These are phyloP conservation scores for Nepenthes alata DNA, from an alignment of 179 eudicot genomes.

Conservation along the genomic window DNA sequence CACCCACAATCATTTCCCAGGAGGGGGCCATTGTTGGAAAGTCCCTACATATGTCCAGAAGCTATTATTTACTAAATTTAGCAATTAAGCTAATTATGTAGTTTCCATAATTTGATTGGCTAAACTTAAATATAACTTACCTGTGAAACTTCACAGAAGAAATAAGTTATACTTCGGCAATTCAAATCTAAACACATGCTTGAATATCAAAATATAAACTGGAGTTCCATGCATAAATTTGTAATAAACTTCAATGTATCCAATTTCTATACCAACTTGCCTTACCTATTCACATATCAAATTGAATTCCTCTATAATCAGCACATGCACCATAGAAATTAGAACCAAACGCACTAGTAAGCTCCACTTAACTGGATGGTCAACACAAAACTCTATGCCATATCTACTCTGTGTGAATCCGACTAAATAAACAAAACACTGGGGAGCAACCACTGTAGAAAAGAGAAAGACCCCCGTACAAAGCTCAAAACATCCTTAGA, in stretches of 20 bases:
- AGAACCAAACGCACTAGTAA: conserved; percentile 39
- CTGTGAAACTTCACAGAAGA: conserved; percentile 24
- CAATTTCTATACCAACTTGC: conserved; percentile 49
- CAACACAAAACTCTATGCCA: conserved; percentile 35
- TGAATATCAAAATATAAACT: too few species aligned
- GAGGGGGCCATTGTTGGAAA: too few species aligned
- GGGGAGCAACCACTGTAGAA: conserved; percentile 20
- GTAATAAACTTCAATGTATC: conserved; percentile 21
- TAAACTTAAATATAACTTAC: conserved; percentile 16
- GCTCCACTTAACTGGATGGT: conserved; percentile 34
- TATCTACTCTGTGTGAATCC: conserved; percentile 15
- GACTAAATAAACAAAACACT: conserved; percentile 29
- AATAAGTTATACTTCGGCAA: too few species aligned
- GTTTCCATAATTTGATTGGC: too few species aligned
- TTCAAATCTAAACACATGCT: too few species aligned
- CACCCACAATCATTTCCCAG: too few species aligned
- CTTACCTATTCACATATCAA: conserved; percentile 64
- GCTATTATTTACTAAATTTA: too few species aligned
- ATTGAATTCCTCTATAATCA: conserved; percentile 49
- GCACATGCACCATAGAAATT: conserved; percentile 38
- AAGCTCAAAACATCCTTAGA: conserved; percentile 20
- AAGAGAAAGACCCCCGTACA: conserved; percentile 28
- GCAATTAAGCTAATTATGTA: too few species aligned
- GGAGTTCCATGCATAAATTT: neutral
- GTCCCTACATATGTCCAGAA: too few species aligned